Evolutionary conservation across 2,329 filamentous ascomycete genomes (phyloP).

Genomic region (Fusarium coffeatum): DNA sequence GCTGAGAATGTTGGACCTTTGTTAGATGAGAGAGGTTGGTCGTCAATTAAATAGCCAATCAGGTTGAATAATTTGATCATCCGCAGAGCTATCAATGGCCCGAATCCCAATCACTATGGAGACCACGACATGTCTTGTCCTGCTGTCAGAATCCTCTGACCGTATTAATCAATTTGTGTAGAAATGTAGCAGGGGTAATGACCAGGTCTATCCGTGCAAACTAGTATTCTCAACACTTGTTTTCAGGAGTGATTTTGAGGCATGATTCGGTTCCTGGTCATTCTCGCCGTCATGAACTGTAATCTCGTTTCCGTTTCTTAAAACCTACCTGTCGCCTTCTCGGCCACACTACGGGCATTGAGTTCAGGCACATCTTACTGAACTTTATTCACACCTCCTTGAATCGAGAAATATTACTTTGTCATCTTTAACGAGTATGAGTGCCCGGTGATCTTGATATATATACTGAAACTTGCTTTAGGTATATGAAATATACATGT

Average conservation of each 20-base stretch:
- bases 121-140: conserved; percentile 2
- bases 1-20: neutral
- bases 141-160: conserved; percentile 3
- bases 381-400: neutral
- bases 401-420: neutral
- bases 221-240: neutral
- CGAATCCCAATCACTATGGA: conserved; percentile 35
- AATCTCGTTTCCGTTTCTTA: conserved; percentile 5
- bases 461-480: neutral
- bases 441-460: neutral
- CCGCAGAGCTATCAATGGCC: conserved; percentile 23
- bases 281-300: neutral
- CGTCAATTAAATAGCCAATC: conserved; percentile 18
- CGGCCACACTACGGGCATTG: neutral
- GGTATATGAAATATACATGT: neutral
- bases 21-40: neutral
- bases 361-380: neutral
- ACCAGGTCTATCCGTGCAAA: neutral
- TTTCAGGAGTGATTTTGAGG: neutral
- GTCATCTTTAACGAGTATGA: neutral
- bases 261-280: neutral
- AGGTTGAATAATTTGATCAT: conserved; percentile 16
- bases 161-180: neutral
- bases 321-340: neutral
- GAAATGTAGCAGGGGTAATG: conserved; percentile 1